phyloP scores from a whole-genome alignment of 2,329 filamentous ascomycete species.

The Cordyceps farinosa region DNA sequence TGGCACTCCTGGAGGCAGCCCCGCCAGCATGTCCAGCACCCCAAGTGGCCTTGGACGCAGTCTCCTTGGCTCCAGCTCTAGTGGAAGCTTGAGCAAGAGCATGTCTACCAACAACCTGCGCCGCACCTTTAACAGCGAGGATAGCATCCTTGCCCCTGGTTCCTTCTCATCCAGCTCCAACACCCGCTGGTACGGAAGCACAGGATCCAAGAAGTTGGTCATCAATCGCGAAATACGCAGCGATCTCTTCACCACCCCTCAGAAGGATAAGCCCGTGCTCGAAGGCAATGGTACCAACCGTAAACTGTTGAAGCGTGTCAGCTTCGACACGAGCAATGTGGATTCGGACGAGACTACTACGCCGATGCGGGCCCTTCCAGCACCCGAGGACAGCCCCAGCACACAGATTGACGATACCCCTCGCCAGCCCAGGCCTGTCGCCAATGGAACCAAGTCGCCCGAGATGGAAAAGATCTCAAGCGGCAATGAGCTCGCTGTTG shows the following conservation, averaged over 20 bases:
- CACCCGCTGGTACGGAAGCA: slow-evolving; percentile 62
- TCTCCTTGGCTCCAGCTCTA: slow-evolving; percentile 61
- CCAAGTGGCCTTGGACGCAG: slow-evolving; percentile 65
- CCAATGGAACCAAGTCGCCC: slow-evolving; percentile 39
- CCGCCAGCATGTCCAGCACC: slow-evolving; percentile 62
- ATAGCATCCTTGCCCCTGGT: slow-evolving; percentile 81
- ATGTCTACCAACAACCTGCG: slow-evolving; percentile 84
- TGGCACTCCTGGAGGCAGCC: slow-evolving; percentile 70
- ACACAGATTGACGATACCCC: slow-evolving; percentile 36
- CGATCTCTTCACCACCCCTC: slow-evolving; percentile 62
- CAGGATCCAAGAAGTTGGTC: slow-evolving; percentile 80
- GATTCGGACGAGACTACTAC: slow-evolving; percentile 32
- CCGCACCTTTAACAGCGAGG: slow-evolving; percentile 74
- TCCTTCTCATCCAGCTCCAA: slow-evolving; percentile 71
- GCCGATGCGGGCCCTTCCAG: slow-evolving; percentile 35
- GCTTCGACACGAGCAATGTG: slow-evolving; percentile 70
- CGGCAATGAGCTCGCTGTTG: slow-evolving; percentile 73
- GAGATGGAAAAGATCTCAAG: slow-evolving; percentile 67
- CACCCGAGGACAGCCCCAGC: slow-evolving; percentile 30
- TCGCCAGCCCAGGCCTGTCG: slow-evolving; percentile 53
- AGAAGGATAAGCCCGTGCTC: slow-evolving; percentile 45
- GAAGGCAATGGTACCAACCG: slow-evolving; percentile 42
- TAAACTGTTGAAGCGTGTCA: slow-evolving; percentile 79
- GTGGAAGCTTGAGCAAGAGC: slow-evolving; percentile 76
- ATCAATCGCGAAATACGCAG: slow-evolving; percentile 85